A percentile compares a stretch with the other conserved stretches of the same genome.
phyloP scores from a whole-genome alignment of 140 eudicot species.

The Senecio squalidus region DNA sequence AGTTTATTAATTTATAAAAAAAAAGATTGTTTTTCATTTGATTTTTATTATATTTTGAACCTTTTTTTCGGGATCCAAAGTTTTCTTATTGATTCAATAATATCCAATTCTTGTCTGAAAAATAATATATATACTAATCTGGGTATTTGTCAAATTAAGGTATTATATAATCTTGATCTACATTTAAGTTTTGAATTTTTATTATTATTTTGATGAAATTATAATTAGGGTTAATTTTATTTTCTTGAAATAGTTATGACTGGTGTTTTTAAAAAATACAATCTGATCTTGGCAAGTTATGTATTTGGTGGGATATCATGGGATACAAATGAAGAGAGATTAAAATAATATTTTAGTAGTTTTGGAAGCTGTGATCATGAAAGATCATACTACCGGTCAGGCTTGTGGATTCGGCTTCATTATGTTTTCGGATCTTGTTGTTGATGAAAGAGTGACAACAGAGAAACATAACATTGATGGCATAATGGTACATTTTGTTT shows the following conservation, averaged over 20 bases:
- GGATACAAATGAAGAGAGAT: slow-evolving; percentile 56
- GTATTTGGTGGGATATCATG: slow-evolving; percentile 58
- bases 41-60: not conserved
- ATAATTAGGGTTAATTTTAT: not conserved
- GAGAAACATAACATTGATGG: slow-evolving; percentile 66
- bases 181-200: slow-evolving; percentile 10
- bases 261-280: slow-evolving; percentile 39
- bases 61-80: slow-evolving; percentile 41
- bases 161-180: slow-evolving; percentile 21
- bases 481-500: slow-evolving; percentile 34
- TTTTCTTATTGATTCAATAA: slow-evolving; percentile 26
- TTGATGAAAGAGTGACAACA: slow-evolving; percentile 47
- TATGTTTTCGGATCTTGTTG: slow-evolving; percentile 44
- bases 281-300: slow-evolving; percentile 54
- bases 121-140: slow-evolving; percentile 16
- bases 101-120: slow-evolving; percentile 13
- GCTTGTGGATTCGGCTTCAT: slow-evolving; percentile 62
- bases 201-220: not conserved
- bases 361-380: slow-evolving; percentile 58
- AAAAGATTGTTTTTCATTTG: not conserved
- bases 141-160: slow-evolving; percentile 24
- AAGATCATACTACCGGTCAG: slow-evolving; percentile 56
- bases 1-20: not conserved
- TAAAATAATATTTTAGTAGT: slow-evolving; percentile 45
- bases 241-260: not conserved